A percentile compares a stretch with the other conserved stretches of the same genome.
Conservation (phyloP, 768 basidiomycete species). For the Leucogyrophana mollusca region DNA sequence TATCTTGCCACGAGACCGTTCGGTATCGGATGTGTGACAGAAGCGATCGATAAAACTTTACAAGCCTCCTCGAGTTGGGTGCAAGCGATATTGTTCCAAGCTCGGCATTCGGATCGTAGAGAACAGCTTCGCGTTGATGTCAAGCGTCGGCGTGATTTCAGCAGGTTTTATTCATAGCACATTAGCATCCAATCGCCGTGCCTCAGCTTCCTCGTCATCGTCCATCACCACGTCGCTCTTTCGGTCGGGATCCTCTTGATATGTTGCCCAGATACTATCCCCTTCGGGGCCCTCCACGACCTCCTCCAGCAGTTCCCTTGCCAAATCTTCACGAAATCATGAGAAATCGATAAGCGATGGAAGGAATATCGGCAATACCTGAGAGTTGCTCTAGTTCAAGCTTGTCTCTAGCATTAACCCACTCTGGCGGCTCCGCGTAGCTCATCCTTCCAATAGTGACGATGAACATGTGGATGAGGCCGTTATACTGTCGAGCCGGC, state of each 20-base stretch:
- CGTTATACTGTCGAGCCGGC: slow-evolving; percentile 54
- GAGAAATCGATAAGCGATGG: slow-evolving; percentile 5
- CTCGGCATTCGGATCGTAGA: too few relatives aligned
- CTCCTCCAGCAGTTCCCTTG: slow-evolving; percentile 58
- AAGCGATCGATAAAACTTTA: too few relatives aligned
- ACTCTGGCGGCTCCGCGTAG: slow-evolving; percentile 64
- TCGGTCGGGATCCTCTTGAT: slow-evolving; percentile 46
- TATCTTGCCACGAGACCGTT: too few relatives aligned
- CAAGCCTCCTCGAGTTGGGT: too few relatives aligned
- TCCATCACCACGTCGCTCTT: slow-evolving; percentile 38
- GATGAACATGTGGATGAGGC: slow-evolving; percentile 66
- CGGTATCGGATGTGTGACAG: too few relatives aligned
- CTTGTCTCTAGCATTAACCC: slow-evolving; percentile 43
- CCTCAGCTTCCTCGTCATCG: slow-evolving; percentile 62
- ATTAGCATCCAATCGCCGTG: too few relatives aligned
- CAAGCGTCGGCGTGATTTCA: too few relatives aligned
- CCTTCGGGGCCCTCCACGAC: slow-evolving; percentile 73
- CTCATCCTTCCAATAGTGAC: slow-evolving; percentile 77
- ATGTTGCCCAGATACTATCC: slow-evolving; percentile 64
- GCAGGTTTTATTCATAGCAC: too few relatives aligned
- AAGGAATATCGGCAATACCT: slow-evolving; percentile 36
- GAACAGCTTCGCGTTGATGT: too few relatives aligned
- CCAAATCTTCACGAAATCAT: slow-evolving; percentile 41
- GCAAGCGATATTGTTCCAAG: too few relatives aligned
- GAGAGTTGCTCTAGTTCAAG: slow-evolving; percentile 43